phyloP scores from a whole-genome alignment of 441 rosid species.

The Brassica hybrid region DNA sequence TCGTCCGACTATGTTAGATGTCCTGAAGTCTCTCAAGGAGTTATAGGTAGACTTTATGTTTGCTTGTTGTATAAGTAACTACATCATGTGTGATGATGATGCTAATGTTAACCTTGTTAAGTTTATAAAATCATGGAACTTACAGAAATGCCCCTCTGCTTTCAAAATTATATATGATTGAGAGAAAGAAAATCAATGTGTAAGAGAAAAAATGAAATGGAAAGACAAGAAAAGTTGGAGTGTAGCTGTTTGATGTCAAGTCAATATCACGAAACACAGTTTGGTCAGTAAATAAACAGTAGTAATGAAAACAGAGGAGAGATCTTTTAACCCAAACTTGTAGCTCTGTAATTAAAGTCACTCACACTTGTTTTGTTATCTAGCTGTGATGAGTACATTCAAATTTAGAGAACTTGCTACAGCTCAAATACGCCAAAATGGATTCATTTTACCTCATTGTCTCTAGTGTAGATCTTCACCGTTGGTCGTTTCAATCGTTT shows the following conservation, averaged over 20 bases:
- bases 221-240: neutral
- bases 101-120: neutral
- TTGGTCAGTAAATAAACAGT: conserved; percentile 29
- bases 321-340: conserved; percentile 25
- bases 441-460: too few species aligned
- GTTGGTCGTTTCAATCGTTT: too few species aligned
- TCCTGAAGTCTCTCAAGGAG: conserved; percentile 60
- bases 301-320: neutral
- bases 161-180: neutral
- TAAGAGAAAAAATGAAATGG: too few species aligned
- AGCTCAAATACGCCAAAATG: too few species aligned
- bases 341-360: neutral
- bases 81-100: neutral
- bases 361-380: neutral
- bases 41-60: conserved; percentile 37
- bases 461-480: too few species aligned
- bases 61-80: conserved; percentile 5
- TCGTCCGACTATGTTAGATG: conserved; percentile 79
- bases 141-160: neutral
- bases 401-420: too few species aligned
- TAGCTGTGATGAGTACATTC: neutral
- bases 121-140: neutral
- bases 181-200: neutral
- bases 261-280: conserved; percentile 28
- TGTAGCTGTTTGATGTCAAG: conserved; percentile 37